Evolutionary conservation across 1,139 yeast genomes (phyloP).

Genomic region (Hanseniaspora sp.): DNA sequence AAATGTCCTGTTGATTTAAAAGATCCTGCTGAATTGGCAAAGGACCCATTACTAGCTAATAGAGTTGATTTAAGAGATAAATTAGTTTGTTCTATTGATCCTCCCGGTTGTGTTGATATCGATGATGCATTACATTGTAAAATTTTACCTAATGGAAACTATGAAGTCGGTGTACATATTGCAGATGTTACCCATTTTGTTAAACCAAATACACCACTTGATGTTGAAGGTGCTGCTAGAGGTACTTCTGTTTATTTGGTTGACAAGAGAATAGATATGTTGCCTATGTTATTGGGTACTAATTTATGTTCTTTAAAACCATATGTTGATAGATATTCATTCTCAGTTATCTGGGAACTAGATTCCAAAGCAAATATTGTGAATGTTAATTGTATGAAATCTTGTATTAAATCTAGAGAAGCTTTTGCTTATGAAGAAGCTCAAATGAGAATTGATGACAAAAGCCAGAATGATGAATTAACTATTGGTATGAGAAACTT

Average conservation of each 20-base stretch:
- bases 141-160: constrained; percentile 77
- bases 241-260: constrained; percentile 96
- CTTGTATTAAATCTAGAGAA: constrained; percentile 80
- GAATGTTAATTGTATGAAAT: constrained; percentile 70
- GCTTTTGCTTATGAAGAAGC: constrained; percentile 95
- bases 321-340: constrained; percentile 89
- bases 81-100: constrained; percentile 90
- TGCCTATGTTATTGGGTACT: constrained; percentile 90
- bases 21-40: constrained; percentile 36
- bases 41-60: constrained; percentile 48
- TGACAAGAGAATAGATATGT: constrained; percentile 98
- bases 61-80: constrained; percentile 81
- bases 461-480: constrained; percentile 63
- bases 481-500: constrained; percentile 83
- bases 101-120: constrained; percentile 96
- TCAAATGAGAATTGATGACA: constrained; percentile 79
- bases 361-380: constrained; percentile 79
- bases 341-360: constrained; percentile 91
- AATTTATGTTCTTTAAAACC: constrained; percentile 92
- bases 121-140: constrained; percentile 96
- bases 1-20: constrained; percentile 58
- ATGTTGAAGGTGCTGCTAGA: constrained; percentile 91
- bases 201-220: constrained; percentile 82
- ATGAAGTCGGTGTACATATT: constrained; percentile 95
- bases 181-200: constrained; percentile 98